A percentile compares a stretch with the other conserved stretches of the same genome.
These are phyloP conservation scores for Mikania micrantha DNA, from an alignment of 129 eudicot genomes.

Conservation along the genomic window DNA sequence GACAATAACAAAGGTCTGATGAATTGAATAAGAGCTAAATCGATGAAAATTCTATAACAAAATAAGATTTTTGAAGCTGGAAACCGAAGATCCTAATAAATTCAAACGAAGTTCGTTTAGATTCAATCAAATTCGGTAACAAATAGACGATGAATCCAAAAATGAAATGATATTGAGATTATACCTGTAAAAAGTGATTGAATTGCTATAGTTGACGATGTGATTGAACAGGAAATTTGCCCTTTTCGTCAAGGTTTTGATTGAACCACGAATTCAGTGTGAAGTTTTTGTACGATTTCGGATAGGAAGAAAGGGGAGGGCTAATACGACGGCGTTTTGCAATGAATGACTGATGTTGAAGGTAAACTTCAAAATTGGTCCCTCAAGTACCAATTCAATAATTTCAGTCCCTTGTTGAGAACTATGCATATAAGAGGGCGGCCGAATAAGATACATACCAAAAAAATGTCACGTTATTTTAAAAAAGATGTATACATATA, in stretches of 20 bases:
- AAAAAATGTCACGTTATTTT: too few relatives aligned
- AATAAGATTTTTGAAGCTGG: background rate
- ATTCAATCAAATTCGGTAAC: slow-evolving; percentile 8
- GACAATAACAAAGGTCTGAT: background rate
- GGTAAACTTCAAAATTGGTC: background rate
- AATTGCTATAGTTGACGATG: background rate
- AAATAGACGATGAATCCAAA: background rate
- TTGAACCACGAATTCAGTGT: slow-evolving; percentile 15
- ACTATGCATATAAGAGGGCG: background rate
- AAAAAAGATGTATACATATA: too few relatives aligned
- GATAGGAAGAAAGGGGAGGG: slow-evolving; percentile 5
- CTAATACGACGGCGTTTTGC: slow-evolving; percentile 6
- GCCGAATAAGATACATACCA: too few relatives aligned
- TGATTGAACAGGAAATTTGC: slow-evolving; percentile 9
- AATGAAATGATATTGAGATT: background rate
- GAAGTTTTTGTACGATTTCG: slow-evolving; percentile 16
- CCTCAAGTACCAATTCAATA: background rate
- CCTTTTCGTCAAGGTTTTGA: slow-evolving; percentile 13
- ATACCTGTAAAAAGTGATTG: slow-evolving; percentile 12
- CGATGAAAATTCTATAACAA: background rate
- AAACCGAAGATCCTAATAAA: background rate
- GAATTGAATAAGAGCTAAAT: slow-evolving; percentile 8
- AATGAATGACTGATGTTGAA: background rate
- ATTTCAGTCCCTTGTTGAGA: background rate
- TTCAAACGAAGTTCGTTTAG: background rate